Conservation (phyloP, 2,329 filamentous ascomycete species). For the Aaosphaeria arxii region DNA sequence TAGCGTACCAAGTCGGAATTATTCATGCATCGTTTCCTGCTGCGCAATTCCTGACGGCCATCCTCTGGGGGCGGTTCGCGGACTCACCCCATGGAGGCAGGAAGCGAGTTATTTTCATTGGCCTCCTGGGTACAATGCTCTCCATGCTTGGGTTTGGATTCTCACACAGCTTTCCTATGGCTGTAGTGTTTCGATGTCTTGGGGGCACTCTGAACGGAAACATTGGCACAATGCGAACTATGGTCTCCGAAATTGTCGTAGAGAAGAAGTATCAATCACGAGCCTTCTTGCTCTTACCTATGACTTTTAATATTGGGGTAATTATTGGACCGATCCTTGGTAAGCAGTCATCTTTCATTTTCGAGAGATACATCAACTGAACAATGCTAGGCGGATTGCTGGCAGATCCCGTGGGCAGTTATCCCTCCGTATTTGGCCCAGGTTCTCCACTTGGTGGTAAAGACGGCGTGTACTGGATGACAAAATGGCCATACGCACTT, state of each 20-base stretch:
- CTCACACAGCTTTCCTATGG: conserved; percentile 58
- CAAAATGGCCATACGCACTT: conserved; percentile 64
- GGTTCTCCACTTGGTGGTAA: conserved; percentile 56
- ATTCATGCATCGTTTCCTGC: conserved; percentile 77
- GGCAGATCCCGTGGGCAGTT: conserved; percentile 62
- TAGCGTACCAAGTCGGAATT: conserved; percentile 74
- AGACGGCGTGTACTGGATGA: conserved; percentile 62
- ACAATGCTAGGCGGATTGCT: conserved; percentile 61
- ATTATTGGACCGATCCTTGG: conserved; percentile 44
- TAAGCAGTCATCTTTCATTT: conserved; percentile 5
- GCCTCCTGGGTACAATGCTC: conserved; percentile 66
- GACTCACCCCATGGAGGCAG: conserved; percentile 63
- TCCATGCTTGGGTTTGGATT: conserved; percentile 69
- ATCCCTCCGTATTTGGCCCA: conserved; percentile 62
- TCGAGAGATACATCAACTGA: neutral
- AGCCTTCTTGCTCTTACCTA: conserved; percentile 59
- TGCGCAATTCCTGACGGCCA: conserved; percentile 77
- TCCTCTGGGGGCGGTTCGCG: conserved; percentile 74
- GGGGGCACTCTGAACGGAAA: conserved; percentile 71
- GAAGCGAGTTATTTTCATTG: conserved; percentile 75
- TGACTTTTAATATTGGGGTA: conserved; percentile 64
- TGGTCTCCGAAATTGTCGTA: conserved; percentile 66
- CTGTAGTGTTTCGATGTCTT: conserved; percentile 63
- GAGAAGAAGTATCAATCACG: conserved; percentile 62
- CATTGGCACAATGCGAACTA: conserved; percentile 68